Evolutionary conservation across 2,329 filamentous ascomycete species (phyloP), one percentile per base, ranked within the genome.

Genomic region (Ascocoryne sarcoides): DNA sequence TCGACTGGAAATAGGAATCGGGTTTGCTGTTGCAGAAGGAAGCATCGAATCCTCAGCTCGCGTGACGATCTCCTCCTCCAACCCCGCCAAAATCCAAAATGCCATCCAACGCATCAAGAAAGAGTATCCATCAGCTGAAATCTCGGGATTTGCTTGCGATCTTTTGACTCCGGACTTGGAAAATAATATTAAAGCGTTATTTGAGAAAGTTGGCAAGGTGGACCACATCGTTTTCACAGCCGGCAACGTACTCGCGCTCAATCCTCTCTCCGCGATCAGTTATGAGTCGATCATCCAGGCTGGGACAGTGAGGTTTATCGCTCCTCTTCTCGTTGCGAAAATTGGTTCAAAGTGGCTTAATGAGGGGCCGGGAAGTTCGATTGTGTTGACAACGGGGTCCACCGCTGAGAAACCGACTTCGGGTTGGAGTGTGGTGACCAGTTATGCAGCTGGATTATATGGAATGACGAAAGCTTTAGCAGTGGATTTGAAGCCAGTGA

Each of bases 401-500:
- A 39, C 47, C 3, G 42, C 45, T 4, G 45, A 52, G 4, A 34
- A 42, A 3, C 51, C 51, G 10, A 17, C 43, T 20, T 16, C 40
- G 12, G 32, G 44, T 5, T 79, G 71, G 71, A 60, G 62, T 3
- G 60, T 76, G 15, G 48, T 75, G 1, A 64, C 65, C 0, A 60
- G 61, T 2, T 71, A 68, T 38, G 68, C 66, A 0, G 67, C 70
- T 0, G 76, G 69, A 0, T 47, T 75, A 5, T 64, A 75, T 36
- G 67, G 69, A 3, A 65, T 82, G 55, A 64, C 66, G 2, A 64
- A 72, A 2, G 69, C 65, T 3, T 60, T 84, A 23, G 79, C 79
- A 2, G 51, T 82, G 21, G 79, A 84, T 51, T 53, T 85, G 40
- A 69, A 68, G 46, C 80, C 80, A 0, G 59, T 82, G 7, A 62